These are phyloP conservation scores for Ophiostoma perfectum DNA, from an alignment of 2,329 filamentous ascomycete genomes.

Conservation along the genomic window DNA sequence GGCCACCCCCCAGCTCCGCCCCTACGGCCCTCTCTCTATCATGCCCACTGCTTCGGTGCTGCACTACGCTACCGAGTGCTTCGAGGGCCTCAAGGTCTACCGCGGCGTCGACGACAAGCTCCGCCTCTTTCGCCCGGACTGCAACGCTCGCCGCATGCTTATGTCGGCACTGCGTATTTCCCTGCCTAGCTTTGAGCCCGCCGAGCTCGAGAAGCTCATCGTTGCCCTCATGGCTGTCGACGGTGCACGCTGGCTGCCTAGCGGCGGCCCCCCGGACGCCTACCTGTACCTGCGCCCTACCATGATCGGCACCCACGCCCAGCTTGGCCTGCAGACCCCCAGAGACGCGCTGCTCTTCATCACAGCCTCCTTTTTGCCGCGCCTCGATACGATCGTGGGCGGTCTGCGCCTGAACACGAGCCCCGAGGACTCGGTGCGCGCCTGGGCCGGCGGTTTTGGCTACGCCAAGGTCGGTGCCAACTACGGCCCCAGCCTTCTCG, in stretches of 20 bases:
- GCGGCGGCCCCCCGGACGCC: constrained; percentile 52
- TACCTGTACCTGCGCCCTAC: constrained; percentile 85
- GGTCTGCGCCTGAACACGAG: constrained; percentile 73
- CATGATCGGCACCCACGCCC: constrained; percentile 74
- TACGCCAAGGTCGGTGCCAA: constrained; percentile 91
- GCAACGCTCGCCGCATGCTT: constrained; percentile 63
- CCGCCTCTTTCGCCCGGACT: constrained; percentile 70
- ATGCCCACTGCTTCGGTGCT: constrained; percentile 76
- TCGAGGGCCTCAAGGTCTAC: constrained; percentile 79
- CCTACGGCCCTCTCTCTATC: constrained; percentile 70
- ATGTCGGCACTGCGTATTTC: constrained; percentile 61
- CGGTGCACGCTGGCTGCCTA: constrained; percentile 68
- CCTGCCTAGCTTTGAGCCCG: constrained; percentile 66
- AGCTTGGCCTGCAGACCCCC: constrained; percentile 75
- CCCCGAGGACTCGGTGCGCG: constrained; percentile 75
- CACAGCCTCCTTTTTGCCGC: constrained; percentile 60
- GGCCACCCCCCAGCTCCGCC: constrained; percentile 66
- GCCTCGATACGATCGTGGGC: constrained; percentile 46
- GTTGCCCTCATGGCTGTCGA: constrained; percentile 66
- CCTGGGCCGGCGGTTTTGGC: constrained; percentile 90
- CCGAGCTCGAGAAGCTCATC: constrained; percentile 69
- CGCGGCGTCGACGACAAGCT: constrained; percentile 70
- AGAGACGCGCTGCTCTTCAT: constrained; percentile 84
- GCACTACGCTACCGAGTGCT: constrained; percentile 88
- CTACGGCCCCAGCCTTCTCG: constrained; percentile 78